Evolutionary conservation across 2,329 filamentous ascomycete genomes (phyloP).

Genomic region (Rhinocladiella mackenziei): DNA sequence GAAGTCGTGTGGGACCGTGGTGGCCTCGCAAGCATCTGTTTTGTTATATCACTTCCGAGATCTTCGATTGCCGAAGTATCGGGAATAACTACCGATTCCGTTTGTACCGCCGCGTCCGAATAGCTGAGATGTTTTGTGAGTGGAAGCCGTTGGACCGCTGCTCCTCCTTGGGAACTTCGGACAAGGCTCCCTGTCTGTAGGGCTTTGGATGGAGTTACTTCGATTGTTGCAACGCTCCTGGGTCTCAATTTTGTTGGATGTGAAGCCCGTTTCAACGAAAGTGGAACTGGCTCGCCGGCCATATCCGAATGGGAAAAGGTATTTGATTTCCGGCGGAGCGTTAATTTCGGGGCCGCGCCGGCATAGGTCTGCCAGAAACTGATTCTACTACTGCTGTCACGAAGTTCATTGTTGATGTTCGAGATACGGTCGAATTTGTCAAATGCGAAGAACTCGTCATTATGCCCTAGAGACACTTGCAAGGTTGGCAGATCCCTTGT

Average conservation of each 20-base stretch:
- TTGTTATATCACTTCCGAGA: not conserved
- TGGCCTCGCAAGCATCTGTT: not conserved
- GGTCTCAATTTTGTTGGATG: constrained; percentile 10
- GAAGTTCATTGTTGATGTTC: constrained; percentile 25
- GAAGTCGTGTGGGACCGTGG: not conserved
- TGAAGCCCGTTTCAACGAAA: not conserved
- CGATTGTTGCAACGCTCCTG: constrained; percentile 8
- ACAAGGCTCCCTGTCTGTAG: not conserved
- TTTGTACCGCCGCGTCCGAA: not conserved
- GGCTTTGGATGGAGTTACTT: no score
- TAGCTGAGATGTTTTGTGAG: not conserved
- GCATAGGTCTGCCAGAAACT: not conserved
- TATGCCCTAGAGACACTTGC: constrained; percentile 39
- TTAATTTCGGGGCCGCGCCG: not conserved
- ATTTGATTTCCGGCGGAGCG: constrained; percentile 13
- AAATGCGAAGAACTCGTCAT: constrained; percentile 40
- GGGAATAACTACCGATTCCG: not conserved
- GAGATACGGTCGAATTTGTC: constrained; percentile 39
- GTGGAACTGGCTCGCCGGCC: not conserved
- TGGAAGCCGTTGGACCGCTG: not conserved
- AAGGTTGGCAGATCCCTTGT: constrained; percentile 35
- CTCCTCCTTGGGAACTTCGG: not conserved
- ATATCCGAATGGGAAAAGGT: constrained; percentile 8
- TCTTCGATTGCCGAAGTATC: not conserved
- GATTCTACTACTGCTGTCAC: constrained; percentile 5